Conservation (phyloP, 116 monocot species). For the Trichopus zeylanicus region DNA sequence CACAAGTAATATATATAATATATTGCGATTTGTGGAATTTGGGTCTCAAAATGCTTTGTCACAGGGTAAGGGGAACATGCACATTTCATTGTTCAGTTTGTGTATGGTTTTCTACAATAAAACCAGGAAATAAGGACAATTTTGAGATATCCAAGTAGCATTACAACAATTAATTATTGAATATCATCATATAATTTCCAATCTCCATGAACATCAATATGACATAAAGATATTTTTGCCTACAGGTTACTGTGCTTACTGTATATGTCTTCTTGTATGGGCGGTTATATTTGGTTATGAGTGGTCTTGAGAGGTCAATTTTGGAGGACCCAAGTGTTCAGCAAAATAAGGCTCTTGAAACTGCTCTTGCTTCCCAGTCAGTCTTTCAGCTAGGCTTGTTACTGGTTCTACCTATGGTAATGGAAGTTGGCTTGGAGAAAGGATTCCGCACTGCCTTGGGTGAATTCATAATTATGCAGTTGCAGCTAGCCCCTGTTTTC, state of each 20-base stretch:
- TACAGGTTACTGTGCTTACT: constrained; percentile 80
- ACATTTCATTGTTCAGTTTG: too few species aligned
- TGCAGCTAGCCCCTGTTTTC: constrained; percentile 85
- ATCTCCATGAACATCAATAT: not conserved
- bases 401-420: constrained; percentile 85
- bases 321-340: constrained; percentile 49
- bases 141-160: too few species aligned
- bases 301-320: constrained; percentile 79
- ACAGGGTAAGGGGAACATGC: too few species aligned
- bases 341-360: constrained; percentile 66
- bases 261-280: constrained; percentile 92
- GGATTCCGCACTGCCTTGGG: constrained; percentile 86
- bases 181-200: too few species aligned
- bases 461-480: constrained; percentile 91
- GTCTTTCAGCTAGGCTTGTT: constrained; percentile 82
- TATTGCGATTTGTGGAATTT: too few species aligned
- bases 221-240: not conserved
- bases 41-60: too few species aligned
- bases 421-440: constrained; percentile 95
- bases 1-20: too few species aligned
- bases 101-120: too few species aligned
- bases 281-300: constrained; percentile 77
- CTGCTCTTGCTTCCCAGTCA: constrained; percentile 77
- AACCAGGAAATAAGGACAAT: too few species aligned
- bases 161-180: too few species aligned